Conservation (phyloP, 306 rosid genomes). For the Quercus bicolor region DNA sequence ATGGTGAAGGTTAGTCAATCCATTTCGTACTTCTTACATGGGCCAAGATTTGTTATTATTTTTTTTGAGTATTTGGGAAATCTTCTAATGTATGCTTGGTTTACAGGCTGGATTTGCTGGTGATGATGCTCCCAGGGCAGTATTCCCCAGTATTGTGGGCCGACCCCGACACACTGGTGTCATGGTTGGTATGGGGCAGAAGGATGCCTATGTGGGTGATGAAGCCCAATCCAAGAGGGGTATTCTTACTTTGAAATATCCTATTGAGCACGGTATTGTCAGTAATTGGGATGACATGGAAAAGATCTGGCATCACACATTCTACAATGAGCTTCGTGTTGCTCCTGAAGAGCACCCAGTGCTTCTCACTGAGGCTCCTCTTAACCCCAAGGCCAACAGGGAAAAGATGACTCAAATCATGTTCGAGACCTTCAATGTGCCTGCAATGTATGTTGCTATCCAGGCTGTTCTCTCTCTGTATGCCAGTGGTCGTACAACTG, state of each 20-base stretch:
- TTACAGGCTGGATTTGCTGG: constrained; percentile 94
- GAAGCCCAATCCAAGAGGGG: constrained; percentile 98
- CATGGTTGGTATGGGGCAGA: constrained; percentile 99
- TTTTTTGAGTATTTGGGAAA: background rate
- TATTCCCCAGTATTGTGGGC: constrained; percentile 95
- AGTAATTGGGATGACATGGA: constrained; percentile 99
- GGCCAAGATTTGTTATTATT: background rate
- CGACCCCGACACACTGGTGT: constrained; percentile 97
- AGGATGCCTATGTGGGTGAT: constrained; percentile 97
- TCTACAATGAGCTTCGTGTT: constrained; percentile 95
- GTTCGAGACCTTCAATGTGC: constrained; percentile 97
- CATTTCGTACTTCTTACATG: background rate
- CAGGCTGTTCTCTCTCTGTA: constrained; percentile 94
- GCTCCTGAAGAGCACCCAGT: constrained; percentile 99
- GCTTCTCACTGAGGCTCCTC: constrained; percentile 96
- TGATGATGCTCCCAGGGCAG: constrained; percentile 98
- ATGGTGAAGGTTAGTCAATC: constrained; percentile 80
- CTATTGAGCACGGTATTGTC: constrained; percentile 96
- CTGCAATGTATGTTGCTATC: constrained; percentile 97
- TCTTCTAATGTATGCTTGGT: background rate
- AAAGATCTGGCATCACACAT: constrained; percentile 98
- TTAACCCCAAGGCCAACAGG: constrained; percentile 97
- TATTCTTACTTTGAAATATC: constrained; percentile 91
- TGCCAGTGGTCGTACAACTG: constrained; percentile 98
- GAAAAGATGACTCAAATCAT: constrained; percentile 98